Conservation (phyloP, 345 rosid genomes). For the Melaleuca quinquenervia region DNA sequence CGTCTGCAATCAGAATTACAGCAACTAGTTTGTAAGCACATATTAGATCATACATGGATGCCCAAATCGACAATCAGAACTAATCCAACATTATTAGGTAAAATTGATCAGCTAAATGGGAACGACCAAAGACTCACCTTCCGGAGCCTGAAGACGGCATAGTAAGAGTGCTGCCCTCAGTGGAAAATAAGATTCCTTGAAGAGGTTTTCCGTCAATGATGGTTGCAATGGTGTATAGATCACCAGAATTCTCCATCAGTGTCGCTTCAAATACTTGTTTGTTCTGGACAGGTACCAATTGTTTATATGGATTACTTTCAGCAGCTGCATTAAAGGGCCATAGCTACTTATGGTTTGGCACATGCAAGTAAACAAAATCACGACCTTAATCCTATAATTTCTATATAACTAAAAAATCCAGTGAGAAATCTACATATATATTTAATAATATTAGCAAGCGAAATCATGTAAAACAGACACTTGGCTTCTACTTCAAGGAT, state of each 20-base stretch:
- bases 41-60: neutral
- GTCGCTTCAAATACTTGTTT: slow-evolving; percentile 66
- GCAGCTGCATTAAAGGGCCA: slow-evolving; percentile 28
- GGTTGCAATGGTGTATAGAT: slow-evolving; percentile 74
- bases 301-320: slow-evolving; percentile 21
- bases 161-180: slow-evolving; percentile 28
- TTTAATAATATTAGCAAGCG: neutral
- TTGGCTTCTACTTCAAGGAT: neutral
- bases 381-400: neutral
- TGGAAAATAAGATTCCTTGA: slow-evolving; percentile 64
- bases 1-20: too few relatives aligned
- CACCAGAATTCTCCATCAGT: slow-evolving; percentile 50
- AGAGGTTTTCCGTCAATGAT: slow-evolving; percentile 71
- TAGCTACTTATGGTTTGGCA: neutral
- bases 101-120: neutral
- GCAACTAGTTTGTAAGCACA: neutral
- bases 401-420: neutral
- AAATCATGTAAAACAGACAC: neutral
- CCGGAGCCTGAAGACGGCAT: slow-evolving; percentile 14
- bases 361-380: neutral
- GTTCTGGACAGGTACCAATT: slow-evolving; percentile 27
- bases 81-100: neutral
- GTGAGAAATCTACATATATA: neutral
- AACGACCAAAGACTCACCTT: slow-evolving; percentile 19
- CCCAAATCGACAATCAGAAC: neutral